A percentile compares a stretch with the other conserved stretches of the same genome.
phyloP scores from a whole-genome alignment of 2,329 filamentous ascomycete species.

The Claviceps citrina region DNA sequence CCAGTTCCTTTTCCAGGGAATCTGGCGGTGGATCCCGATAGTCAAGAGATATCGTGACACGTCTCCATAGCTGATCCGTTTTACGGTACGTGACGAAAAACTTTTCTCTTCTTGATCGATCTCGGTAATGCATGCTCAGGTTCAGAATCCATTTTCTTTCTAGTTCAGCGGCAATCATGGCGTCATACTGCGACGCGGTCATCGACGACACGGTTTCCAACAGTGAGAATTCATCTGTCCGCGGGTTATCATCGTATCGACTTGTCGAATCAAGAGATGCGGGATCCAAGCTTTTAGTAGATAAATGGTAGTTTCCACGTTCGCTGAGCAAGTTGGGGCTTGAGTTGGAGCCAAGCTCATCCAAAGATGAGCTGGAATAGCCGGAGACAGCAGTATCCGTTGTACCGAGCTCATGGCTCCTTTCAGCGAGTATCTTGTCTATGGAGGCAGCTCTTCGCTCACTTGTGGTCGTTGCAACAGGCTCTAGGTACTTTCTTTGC shows the following conservation, averaged over 20 bases:
- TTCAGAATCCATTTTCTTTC: slow-evolving; percentile 91
- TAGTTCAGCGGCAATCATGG: slow-evolving; percentile 61
- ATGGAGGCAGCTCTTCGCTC: slow-evolving; percentile 60
- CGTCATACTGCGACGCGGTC: slow-evolving; percentile 41
- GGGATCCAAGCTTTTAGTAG: background rate
- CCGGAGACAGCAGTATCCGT: slow-evolving; percentile 24
- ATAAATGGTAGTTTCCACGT: background rate
- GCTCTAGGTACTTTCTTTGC: slow-evolving; percentile 54
- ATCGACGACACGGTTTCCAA: slow-evolving; percentile 34
- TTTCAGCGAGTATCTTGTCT: slow-evolving; percentile 27
- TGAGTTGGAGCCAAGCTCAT: background rate
- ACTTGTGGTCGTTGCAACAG: slow-evolving; percentile 43
- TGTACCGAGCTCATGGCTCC: slow-evolving; percentile 11
- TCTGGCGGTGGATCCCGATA: slow-evolving; percentile 67
- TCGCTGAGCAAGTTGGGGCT: background rate
- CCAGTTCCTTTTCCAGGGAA: slow-evolving; percentile 74
- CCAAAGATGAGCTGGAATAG: slow-evolving; percentile 11
- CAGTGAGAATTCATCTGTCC: slow-evolving; percentile 18
- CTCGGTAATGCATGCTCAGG: slow-evolving; percentile 93
- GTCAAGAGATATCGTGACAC: slow-evolving; percentile 86
- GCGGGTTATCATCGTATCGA: slow-evolving; percentile 8
- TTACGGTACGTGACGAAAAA: slow-evolving; percentile 95
- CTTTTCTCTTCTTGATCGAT: slow-evolving; percentile 84
- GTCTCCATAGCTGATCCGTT: slow-evolving; percentile 60
- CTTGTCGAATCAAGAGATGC: background rate